Evolutionary conservation across 2,329 filamentous ascomycete species (phyloP), one percentile per base, ranked within the genome.

Genomic region (Aspergillus spinulosporus): DNA sequence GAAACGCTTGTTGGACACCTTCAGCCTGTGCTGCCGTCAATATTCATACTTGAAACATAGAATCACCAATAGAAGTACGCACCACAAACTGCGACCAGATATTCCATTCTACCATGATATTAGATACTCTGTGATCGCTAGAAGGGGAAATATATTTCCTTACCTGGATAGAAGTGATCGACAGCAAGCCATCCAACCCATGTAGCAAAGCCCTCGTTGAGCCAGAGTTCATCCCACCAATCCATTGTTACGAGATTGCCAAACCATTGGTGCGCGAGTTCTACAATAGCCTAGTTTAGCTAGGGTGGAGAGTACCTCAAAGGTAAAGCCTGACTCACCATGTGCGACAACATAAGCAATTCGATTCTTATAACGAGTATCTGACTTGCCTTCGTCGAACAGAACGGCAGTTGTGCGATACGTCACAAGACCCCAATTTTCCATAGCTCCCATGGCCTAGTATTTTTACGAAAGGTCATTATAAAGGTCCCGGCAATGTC

Each of bases 261-360:
- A 66, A 96, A 96, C 92, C 92, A 96, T 77, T 96, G 92, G 70
- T 96, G 92, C 54, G 92, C 94, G 60, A 99, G 82, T 74, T 99
- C 94, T 78, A 51, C 44, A 5, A 28, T 47, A 52, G 21, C 21
- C 4, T 21, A n/a, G 6, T 21, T 46, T 29, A 52, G 34, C 28
- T 15, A 44, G 49, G 34, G 43, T 44, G 2, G 12, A 43, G n/a
- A 12, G 43, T 49, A 11, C 14, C 28, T 9, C 9, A 2, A 9
- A 14, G 26, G 5, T 39, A 28, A 15, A 5, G 11, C 36, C 11
- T 45, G 39, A 61, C 71, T 64, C 62, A 79, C 77, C 78, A 75
- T 99, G 94, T 14, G 94, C 93, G 49, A 97, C 92, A 55, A 97
- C 92, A 68, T 99, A 97, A 32, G 94, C 94, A 61, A 99, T 89